Evolutionary conservation across 805 yeast species (phyloP), one percentile per base, ranked within the genome.

Genomic region (Candida fluviatilis): DNA sequence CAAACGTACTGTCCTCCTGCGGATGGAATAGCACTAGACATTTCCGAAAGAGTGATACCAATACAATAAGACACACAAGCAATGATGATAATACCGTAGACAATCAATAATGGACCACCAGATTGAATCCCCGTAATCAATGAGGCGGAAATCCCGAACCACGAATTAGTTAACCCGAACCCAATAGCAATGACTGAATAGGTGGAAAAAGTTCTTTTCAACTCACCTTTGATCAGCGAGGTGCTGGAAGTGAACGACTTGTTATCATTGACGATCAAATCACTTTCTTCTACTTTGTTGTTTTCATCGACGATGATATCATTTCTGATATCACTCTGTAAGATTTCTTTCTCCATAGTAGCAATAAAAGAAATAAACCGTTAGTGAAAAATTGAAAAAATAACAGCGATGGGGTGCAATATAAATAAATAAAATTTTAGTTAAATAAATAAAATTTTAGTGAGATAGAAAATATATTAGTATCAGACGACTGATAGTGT

Each of bases 1-100:
- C 71, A 66, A 35, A 60, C 65, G 43, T 66, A 65, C 50, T 65
- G 73, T 40, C 71, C 71, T 2, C 71, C 71, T 17, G 71, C 69
- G 11, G 63, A 56, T 3, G 69, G 69, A 37, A 61, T 63, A 15
- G 71, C 69, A 27, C 61, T 53, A 7, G 69, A 57, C 43, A 66
- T 52, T 43, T 66, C 73, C 3, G 66, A 58, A 30, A 66, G 57
- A 5, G 70, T 57, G 38, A 59, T 55, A 14, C 67, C 71, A 39
- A 66, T 55, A 47, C 62, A 55, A 42, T 57, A 54, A 15, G 69
- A 63, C 32, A 66, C 53, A 40, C 45, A 48, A 4, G 66, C 59
- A 25, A 64, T 62, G 45, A 65, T 66, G 31, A 66, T 53, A 43
- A 66, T 64, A 13, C 71, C 71, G 43, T 64, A 66, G 13, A 66